Conservation (phyloP, 2,329 filamentous ascomycete species). For the Calonectria leucothoes region DNA sequence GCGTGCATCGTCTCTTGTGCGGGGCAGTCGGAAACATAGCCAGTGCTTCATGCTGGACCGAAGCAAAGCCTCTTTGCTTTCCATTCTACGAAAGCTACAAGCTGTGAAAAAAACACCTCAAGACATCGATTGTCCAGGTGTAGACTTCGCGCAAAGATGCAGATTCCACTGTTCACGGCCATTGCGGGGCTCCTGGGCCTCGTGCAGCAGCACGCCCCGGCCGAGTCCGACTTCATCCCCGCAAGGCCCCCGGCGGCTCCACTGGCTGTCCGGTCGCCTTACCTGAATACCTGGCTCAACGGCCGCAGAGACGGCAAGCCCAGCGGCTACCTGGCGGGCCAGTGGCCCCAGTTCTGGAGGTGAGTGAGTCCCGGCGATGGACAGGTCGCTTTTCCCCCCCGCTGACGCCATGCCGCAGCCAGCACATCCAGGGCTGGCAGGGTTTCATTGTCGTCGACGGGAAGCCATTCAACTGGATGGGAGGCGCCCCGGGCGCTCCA, state of each 20-base stretch:
- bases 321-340: constrained; percentile 74
- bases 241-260: constrained; percentile 76
- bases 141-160: background rate
- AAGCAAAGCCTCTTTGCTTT: background rate
- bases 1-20: background rate
- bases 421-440: constrained; percentile 69
- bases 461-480: constrained; percentile 75
- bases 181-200: background rate
- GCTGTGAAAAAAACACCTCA: background rate
- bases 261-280: constrained; percentile 79
- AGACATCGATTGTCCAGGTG: background rate
- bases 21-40: background rate
- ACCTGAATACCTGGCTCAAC: constrained; percentile 77
- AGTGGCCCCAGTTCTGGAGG: constrained; percentile 79
- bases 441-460: constrained; percentile 78
- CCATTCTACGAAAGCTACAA: background rate
- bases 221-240: constrained; percentile 69
- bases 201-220: background rate
- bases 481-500: constrained; percentile 60
- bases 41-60: background rate
- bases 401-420: background rate
- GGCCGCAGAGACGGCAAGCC: constrained; percentile 71
- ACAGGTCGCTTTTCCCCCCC: background rate
- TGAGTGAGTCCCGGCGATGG: constrained; percentile 51
- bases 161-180: background rate